Evolutionary conservation across 192 early-diverging fungal genomes (phyloP).

Genomic region (Coemansia sp.): DNA sequence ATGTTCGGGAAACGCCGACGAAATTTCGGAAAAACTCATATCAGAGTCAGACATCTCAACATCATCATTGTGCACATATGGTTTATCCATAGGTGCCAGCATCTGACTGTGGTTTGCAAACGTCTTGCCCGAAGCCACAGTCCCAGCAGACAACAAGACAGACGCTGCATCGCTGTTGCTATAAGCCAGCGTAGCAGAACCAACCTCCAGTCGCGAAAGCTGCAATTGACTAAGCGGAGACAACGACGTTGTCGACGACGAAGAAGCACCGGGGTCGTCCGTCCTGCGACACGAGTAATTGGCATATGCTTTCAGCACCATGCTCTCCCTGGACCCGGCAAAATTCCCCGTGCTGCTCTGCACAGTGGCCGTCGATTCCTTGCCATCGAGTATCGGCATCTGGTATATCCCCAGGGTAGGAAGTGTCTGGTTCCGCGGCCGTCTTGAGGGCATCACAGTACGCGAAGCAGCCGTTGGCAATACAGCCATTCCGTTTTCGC

Average conservation of each 20-base stretch:
- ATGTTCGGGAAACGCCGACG: constrained; percentile 30
- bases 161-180: constrained; percentile 10
- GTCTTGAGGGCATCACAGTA: constrained; percentile 9
- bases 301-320: constrained; percentile 20
- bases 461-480: constrained; percentile 1
- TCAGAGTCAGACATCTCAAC: constrained; percentile 28
- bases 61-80: background rate
- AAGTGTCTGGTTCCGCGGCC: constrained; percentile 5
- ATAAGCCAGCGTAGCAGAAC: constrained; percentile 32
- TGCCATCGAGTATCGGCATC: background rate
- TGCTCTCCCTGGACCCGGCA: constrained; percentile 15
- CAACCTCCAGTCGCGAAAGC: constrained; percentile 34
- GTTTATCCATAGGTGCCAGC: background rate
- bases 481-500: background rate
- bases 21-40: constrained; percentile 21
- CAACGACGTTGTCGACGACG: constrained; percentile 2
- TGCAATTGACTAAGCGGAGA: constrained; percentile 2
- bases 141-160: constrained; percentile 17
- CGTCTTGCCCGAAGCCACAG: constrained; percentile 14
- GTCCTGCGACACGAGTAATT: constrained; percentile 28
- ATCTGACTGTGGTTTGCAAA: constrained; percentile 2
- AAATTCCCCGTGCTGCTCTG: constrained; percentile 1
- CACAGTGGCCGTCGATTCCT: background rate
- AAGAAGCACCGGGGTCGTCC: constrained; percentile 16
- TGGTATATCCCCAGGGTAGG: constrained; percentile 6